Conservation (phyloP, 345 rosid species). For the Rhodamnia argentea region DNA sequence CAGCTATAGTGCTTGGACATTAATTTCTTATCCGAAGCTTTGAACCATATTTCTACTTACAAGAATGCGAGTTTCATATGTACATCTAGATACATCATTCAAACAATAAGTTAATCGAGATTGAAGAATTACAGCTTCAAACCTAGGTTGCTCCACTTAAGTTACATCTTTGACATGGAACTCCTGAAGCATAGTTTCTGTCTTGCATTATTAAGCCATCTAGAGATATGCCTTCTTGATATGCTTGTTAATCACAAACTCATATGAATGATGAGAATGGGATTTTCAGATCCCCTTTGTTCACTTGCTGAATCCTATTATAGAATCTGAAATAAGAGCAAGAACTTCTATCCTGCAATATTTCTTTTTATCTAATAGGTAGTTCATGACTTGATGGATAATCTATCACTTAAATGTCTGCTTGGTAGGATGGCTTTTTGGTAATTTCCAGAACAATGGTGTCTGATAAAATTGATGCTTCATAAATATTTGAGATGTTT, state of each 20-base stretch:
- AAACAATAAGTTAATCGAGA: background rate
- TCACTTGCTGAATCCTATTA: background rate
- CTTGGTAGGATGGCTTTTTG: background rate
- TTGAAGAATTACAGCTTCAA: background rate
- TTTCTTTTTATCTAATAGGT: background rate
- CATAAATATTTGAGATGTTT: background rate
- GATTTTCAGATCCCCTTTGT: background rate
- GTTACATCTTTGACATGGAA: background rate
- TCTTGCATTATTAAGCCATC: background rate
- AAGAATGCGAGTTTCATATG: background rate
- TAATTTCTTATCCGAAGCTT: background rate
- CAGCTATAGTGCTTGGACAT: background rate
- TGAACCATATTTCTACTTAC: background rate
- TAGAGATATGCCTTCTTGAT: background rate
- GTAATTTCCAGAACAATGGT: background rate
- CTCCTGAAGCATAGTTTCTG: background rate
- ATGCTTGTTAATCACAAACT: background rate
- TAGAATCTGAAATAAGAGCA: background rate
- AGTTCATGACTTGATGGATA: background rate
- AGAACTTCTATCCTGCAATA: background rate
- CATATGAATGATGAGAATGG: background rate
- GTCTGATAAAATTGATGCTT: background rate
- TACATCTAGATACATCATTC: background rate
- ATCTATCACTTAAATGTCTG: background rate
- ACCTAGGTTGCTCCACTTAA: background rate